Evolutionary conservation across 352 stramenopile species (phyloP), one percentile per base, ranked within the genome.

Genomic region (Paralagenidium karlingii): DNA sequence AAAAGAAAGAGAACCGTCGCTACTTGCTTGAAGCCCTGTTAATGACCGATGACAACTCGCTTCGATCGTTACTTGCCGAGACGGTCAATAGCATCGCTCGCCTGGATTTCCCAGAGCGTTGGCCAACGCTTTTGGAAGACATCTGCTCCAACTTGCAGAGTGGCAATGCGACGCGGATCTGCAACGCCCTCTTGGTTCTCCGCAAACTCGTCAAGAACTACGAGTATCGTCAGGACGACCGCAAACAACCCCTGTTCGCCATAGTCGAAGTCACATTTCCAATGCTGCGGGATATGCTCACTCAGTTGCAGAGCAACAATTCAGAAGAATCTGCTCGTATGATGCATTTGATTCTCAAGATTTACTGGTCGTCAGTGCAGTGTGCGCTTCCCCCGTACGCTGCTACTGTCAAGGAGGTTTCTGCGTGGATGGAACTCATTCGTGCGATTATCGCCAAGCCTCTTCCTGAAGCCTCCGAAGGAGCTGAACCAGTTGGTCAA

Each of bases 151-250:
- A 95, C 53, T 82, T 98, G 43, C 80, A 92, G 56, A 84, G 68
- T 44, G 76, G 78, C 42, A 76, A 94, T 45, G 69, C 71, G 34
- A 85, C 55, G 49, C 71, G 77, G 41, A 91, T 89, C 48, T 83
- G 83, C 50, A 88, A 87, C 38, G 60, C 92, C n/a, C 63, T 99
- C 21, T 61, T 98, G 38, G 90, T 91, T 18, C 53, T 98, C 41
- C 82, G 95, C 28, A 96, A 96, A 55, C 69, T 99, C 28, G 92
- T 95, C 51, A 99, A 98, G 69, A 87, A 96, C 52, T 99, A 97
- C 58, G 95, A 99, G 63, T 99, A 97, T 77, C 96, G 96, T 51
- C 68, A 62, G 15, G 83, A 94, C 18, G 94, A 97, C 24, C 47
- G 6, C 6, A 42, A 34, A 19, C 18, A 45, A 28, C 31, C 91